phyloP scores from a whole-genome alignment of 2,329 filamentous ascomycete species.

The Trichoderma endophyticum region DNA sequence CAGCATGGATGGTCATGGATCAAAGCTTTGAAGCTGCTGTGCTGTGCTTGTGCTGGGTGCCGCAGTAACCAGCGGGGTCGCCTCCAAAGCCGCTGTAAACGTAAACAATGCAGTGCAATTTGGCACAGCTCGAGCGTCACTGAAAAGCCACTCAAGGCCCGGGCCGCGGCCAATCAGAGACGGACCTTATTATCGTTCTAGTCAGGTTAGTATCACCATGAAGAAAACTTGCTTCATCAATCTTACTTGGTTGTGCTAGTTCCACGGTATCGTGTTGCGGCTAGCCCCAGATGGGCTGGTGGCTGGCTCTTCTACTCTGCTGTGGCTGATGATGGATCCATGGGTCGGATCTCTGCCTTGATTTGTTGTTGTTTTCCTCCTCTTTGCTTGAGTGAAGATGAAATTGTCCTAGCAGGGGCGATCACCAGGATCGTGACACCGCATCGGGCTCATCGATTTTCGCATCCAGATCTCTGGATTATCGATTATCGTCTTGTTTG shows the following conservation, averaged over 20 bases:
- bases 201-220: background rate
- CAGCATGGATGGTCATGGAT: background rate
- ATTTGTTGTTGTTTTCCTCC: background rate
- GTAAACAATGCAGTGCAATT: background rate
- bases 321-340: background rate
- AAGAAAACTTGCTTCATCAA: background rate
- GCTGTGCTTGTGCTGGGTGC: constrained; percentile 20
- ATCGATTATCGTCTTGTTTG: background rate
- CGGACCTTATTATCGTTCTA: background rate
- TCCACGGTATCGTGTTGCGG: background rate
- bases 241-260: background rate
- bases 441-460: background rate
- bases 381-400: background rate
- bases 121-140: constrained; percentile 5
- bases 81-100: constrained; percentile 6
- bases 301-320: background rate
- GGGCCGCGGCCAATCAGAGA: constrained; percentile 7
- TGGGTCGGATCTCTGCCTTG: background rate
- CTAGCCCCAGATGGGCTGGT: background rate
- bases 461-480: background rate
- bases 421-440: background rate
- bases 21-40: background rate
- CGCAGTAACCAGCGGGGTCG: constrained; percentile 25
- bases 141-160: constrained; percentile 5
- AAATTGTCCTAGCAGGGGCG: background rate